Percentiles rank a stretch among this genome's conserved stretches.
These are phyloP conservation scores for Reticulascus tulasneorum DNA, from an alignment of 2,329 filamentous ascomycete genomes.

Conservation along the genomic window DNA sequence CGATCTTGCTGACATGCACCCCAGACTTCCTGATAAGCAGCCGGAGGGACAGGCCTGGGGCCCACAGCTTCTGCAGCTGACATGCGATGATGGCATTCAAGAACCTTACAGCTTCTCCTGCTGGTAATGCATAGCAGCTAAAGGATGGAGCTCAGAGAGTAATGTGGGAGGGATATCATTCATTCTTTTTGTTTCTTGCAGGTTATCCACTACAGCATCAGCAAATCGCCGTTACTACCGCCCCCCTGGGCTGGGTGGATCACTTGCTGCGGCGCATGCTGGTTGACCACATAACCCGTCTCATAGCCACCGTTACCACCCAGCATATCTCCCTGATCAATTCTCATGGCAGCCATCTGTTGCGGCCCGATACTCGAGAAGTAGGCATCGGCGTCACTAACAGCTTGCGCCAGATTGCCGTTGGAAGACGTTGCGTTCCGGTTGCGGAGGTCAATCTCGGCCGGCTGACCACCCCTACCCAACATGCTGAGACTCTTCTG, in stretches of 20 bases:
- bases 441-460: slow-evolving; percentile 44
- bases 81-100: too few relatives aligned
- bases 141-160: not conserved
- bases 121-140: not conserved
- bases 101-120: too few relatives aligned
- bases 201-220: slow-evolving; percentile 52
- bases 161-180: not conserved
- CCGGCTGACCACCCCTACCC: slow-evolving; percentile 48
- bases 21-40: too few relatives aligned
- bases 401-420: slow-evolving; percentile 62
- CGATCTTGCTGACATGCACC: too few relatives aligned
- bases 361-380: slow-evolving; percentile 74
- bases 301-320: slow-evolving; percentile 53
- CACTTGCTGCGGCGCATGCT: slow-evolving; percentile 72
- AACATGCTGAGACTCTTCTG: slow-evolving; percentile 60
- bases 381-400: slow-evolving; percentile 84
- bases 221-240: slow-evolving; percentile 66
- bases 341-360: slow-evolving; percentile 68
- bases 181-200: not conserved
- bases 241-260: slow-evolving; percentile 65
- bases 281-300: slow-evolving; percentile 70
- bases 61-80: too few relatives aligned
- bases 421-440: slow-evolving; percentile 17
- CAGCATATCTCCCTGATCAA: slow-evolving; percentile 63
- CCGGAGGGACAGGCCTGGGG: too few relatives aligned